phyloP scores from a whole-genome alignment of 2,329 filamentous ascomycete species.

The Rhynchosporium secalis region DNA sequence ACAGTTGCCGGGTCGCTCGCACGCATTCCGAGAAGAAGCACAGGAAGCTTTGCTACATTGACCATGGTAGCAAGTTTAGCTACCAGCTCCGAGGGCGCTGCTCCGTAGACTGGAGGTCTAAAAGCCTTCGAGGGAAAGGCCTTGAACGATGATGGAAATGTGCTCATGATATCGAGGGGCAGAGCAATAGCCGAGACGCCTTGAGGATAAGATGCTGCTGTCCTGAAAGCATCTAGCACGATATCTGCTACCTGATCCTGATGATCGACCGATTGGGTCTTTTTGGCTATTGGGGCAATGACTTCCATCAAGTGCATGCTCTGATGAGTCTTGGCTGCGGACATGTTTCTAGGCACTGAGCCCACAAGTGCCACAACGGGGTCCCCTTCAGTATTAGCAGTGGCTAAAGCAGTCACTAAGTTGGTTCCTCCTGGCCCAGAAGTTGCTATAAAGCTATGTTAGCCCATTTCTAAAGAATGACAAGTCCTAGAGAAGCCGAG shows the following conservation, averaged over 20 bases:
- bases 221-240: conserved; percentile 48
- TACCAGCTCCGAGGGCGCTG: conserved; percentile 40
- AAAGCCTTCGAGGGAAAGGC: conserved; percentile 44
- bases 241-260: conserved; percentile 51
- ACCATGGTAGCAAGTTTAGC: conserved; percentile 41
- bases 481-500: conserved; percentile 27
- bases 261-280: conserved; percentile 45
- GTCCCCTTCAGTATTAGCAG: conserved; percentile 49
- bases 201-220: conserved; percentile 44
- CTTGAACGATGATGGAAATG: conserved; percentile 34
- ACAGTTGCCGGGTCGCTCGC: conserved; percentile 46
- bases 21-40: conserved; percentile 49
- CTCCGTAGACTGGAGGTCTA: conserved; percentile 44
- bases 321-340: conserved; percentile 49
- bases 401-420: conserved; percentile 48
- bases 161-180: conserved; percentile 44
- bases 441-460: conserved; percentile 45
- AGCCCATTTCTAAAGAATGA: conserved; percentile 35
- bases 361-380: conserved; percentile 52
- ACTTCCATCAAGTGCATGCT: conserved; percentile 48
- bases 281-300: conserved; percentile 47
- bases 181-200: conserved; percentile 47
- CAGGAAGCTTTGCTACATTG: conserved; percentile 42
- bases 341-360: conserved; percentile 46
- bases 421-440: conserved; percentile 50